Conservation (phyloP, 768 basidiomycete species). For the Punctularia strigosozonata region DNA sequence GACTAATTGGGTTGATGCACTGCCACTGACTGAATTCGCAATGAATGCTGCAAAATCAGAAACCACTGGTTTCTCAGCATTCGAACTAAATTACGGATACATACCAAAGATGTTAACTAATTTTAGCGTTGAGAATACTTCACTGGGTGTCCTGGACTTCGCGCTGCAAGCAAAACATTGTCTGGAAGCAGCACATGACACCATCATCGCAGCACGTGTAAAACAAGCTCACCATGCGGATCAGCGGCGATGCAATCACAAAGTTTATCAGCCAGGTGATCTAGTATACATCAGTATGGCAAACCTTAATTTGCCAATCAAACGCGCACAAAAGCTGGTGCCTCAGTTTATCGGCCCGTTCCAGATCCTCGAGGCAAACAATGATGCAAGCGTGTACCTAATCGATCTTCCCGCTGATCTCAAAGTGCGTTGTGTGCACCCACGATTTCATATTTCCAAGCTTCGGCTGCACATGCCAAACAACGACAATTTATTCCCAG, state of each 20-base stretch:
- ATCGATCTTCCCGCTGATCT: constrained; percentile 15
- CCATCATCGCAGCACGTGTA: constrained; percentile 21
- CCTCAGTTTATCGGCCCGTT: constrained; percentile 26
- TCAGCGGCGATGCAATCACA: constrained; percentile 6
- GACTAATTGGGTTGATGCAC: constrained; percentile 17
- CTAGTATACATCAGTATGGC: constrained; percentile 23
- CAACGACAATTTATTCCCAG: constrained; percentile 17
- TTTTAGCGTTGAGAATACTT: neutral
- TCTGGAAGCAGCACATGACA: constrained; percentile 22
- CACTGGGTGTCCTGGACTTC: constrained; percentile 15
- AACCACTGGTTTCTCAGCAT: constrained; percentile 24
- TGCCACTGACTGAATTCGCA: constrained; percentile 26
- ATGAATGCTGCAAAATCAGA: constrained; percentile 20
- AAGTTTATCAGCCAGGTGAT: constrained; percentile 13
- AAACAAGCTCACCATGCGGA: constrained; percentile 22
- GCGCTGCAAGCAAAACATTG: constrained; percentile 12
- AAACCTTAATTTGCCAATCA: constrained; percentile 22
- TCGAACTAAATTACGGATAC: constrained; percentile 14
- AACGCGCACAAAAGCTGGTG: constrained; percentile 17
- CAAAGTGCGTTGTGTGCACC: constrained; percentile 13
- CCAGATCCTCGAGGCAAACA: constrained; percentile 8
- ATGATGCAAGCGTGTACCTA: constrained; percentile 11
- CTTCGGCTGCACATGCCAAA: constrained; percentile 19
- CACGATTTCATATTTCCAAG: constrained; percentile 17
- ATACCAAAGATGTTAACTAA: constrained; percentile 7